Percentiles rank a stretch among this genome's conserved stretches.
phyloP scores from a whole-genome alignment of 495 filamentous ascomycete genomes.

The Aspergillus mulundensis region DNA sequence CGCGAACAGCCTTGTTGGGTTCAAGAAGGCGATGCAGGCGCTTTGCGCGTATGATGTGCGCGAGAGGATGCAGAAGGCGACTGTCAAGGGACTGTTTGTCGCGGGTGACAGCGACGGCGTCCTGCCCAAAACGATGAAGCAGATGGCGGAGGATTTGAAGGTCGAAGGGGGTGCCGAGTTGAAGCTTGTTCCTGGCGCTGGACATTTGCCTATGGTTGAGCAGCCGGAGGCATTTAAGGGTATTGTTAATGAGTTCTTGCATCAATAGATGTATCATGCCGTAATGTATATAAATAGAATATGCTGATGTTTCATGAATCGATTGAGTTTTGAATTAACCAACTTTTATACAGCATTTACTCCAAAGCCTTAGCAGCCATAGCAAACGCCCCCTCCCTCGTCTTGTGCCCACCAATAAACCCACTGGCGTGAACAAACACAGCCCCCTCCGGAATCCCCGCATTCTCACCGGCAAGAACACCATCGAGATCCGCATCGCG shows the following conservation, averaged over 20 bases:
- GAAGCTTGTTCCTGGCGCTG: conserved; percentile 59
- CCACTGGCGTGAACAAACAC: conserved; percentile 93
- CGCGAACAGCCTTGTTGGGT: conserved; percentile 63
- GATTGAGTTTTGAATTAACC: background rate
- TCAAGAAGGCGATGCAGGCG: conserved; percentile 63
- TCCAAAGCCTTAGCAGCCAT: conserved; percentile 76
- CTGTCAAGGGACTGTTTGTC: conserved; percentile 60
- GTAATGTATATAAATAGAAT: conserved; percentile 5
- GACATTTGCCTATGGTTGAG: conserved; percentile 83
- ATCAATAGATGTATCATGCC: background rate
- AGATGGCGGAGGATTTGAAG: conserved; percentile 57
- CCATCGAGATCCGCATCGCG: conserved; percentile 78
- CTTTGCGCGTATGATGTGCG: conserved; percentile 73
- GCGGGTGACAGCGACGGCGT: conserved; percentile 72
- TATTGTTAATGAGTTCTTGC: conserved; percentile 54
- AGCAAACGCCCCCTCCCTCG: conserved; percentile 78
- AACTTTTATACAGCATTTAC: conserved; percentile 22
- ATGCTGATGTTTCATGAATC: background rate
- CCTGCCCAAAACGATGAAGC: conserved; percentile 70
- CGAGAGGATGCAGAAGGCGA: conserved; percentile 53
- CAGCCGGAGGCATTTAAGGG: conserved; percentile 61
- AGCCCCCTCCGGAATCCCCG: conserved; percentile 54
- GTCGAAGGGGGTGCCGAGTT: conserved; percentile 52
- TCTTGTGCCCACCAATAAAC: conserved; percentile 94
- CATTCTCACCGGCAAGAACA: conserved; percentile 60